phyloP scores from a whole-genome alignment of 2,329 filamentous ascomycete genomes.

The Colletotrichum gigasporum region DNA sequence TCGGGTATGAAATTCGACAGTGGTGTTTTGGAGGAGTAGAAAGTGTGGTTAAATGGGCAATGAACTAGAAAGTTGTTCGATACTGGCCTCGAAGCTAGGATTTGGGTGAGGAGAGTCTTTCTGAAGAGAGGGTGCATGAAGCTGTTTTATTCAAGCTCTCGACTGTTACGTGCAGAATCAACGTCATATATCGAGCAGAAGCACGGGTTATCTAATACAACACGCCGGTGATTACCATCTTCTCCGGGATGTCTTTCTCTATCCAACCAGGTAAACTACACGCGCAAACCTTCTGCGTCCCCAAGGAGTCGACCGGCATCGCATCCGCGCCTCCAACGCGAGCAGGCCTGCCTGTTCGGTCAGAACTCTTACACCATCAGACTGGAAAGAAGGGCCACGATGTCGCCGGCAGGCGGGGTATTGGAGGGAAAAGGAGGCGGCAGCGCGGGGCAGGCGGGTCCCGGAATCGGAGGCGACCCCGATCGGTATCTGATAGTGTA shows the following conservation, averaged over 20 bases:
- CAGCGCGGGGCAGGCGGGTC: not conserved
- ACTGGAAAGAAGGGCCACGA: not conserved
- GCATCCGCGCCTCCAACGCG: not conserved
- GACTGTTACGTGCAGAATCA: too few relatives aligned
- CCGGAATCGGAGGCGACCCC: not conserved
- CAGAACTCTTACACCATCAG: not conserved
- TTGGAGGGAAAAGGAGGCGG: not conserved
- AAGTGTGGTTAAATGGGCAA: too few relatives aligned
- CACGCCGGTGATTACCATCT: not conserved
- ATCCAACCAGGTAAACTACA: not conserved
- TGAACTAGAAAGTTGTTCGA: too few relatives aligned
- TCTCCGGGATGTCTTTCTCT: not conserved
- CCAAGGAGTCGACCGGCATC: not conserved
- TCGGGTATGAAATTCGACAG: too few relatives aligned
- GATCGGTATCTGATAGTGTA: not conserved
- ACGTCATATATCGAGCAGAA: not conserved
- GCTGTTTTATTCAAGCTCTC: too few relatives aligned
- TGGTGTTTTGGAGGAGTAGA: too few relatives aligned
- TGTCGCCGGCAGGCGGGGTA: conserved; percentile 3
- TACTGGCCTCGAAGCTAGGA: too few relatives aligned
- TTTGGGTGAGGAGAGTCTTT: too few relatives aligned
- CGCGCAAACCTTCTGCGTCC: not conserved
- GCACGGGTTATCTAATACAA: not conserved
- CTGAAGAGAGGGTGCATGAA: too few relatives aligned
- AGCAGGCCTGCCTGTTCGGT: conserved; percentile 15